Evolutionary conservation across 164 flowering plant species (phyloP), one percentile per base, ranked within the genome.

Genomic region (Echeveria elegans): DNA sequence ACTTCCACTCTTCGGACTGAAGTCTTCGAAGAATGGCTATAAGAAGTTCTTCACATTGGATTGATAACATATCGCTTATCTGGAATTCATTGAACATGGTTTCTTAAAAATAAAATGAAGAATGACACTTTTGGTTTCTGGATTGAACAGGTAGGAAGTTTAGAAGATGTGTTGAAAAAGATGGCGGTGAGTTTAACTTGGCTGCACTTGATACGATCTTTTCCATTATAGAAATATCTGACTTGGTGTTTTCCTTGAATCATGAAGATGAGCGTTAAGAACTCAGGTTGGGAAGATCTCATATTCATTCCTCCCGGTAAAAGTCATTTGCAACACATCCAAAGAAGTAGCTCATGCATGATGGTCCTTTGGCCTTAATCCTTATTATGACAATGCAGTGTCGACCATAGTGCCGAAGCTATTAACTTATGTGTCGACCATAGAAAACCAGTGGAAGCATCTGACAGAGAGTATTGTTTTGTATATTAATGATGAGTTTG

Each of bases 281-380:
- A 87, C 69, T 92, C 90, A 0, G 97, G 88, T 36, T 95, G 99
- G 99, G 97, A 88, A 71, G 99, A 95, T 79, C 71, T 95, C 65
- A 83, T 89, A 50, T 91, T 92, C 71, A 80, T 95, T 76, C 97
- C 97, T 32, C 99, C 99, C 56, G 97, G 99, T 50, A 90, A 87
- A 83, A 92, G 88, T 76, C 85, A 80, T 73, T 77, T 84, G 5
- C 92, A 88, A 72, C 96, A 90, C 78, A 66, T 90, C 64, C 80
- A 84, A n/a, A 69, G 94, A 90, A 72, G 86, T 87, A 64, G 37
- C 66, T 72, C 68, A 64, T 29, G 43, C 72, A 48, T 63, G 48
- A 69, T 63, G 56, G 68, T 31, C 59, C 64, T 12, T 43, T 15
- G 47, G 18, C 47, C 47, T 43, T 43, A 43, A 12, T 43, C 47